Evolutionary conservation across 805 yeast genomes (phyloP), one percentile per base, ranked within the genome.

Genomic region (Ogataea minuta): DNA sequence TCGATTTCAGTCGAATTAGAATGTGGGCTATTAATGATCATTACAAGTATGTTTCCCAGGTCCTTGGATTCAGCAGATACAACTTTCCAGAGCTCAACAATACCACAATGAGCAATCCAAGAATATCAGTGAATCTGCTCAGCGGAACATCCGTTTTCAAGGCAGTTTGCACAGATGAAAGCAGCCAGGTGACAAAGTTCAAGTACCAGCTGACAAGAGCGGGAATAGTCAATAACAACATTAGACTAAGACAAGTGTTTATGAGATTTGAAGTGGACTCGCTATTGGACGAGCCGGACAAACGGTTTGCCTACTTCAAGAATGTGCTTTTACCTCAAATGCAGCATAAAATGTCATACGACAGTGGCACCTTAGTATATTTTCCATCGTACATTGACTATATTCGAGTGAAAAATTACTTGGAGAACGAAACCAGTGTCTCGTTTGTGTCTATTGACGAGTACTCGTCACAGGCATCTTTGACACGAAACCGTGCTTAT

Each of bases 21-120:
- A 83, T 85, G 84, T 90, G 95, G 95, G 80, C 84, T 25, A 81
- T 93, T 48, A 90, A 93, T 54, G 95, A 87, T 46, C 81, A 86
- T 50, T 81, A 86, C 10, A 72, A 69, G 46, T 67, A 68, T 36
- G 70, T 91, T 39, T 76, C 96, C 19, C 99, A 93, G 63, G 77
- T 84, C 0, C 62, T 93, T 53, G 69, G 85, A 3, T 82, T 93
- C 49, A 68, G 85, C n/a, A 86, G 80, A 51, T 86, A 74, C 57
- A 50, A 72, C 8, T 84, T 96, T 1, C 98, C 98, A 8, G 87
- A 79, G 50, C 76, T 91, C 53, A 87, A 84, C 57, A 77, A 79
- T 39, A 54, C 87, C 31, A 57, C 77, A 10, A 43, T 58, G 62
- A 70, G 53, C 70, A 36, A 46, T 37, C 53, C 69, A 69, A 40